Base-by-base conservation (phyloP, 441 rosid species). In the Melastoma candidum region DNA sequence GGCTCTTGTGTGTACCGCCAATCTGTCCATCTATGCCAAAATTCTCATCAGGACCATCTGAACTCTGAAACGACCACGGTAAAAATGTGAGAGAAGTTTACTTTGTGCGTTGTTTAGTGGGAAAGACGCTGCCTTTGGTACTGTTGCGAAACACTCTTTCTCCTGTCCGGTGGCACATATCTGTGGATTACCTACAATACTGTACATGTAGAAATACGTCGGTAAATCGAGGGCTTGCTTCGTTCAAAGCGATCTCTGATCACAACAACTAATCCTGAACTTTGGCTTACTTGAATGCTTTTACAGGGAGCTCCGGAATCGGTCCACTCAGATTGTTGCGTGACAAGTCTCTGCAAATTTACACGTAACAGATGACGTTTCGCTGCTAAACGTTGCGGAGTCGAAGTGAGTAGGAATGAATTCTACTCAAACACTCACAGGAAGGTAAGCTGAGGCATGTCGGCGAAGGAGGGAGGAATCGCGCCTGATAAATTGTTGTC, bases 321-420 rank as follows among this genome's bases (percentile, higher is more conserved):
- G 66, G 66, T 48, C 60, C 66, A 3, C 54, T 54, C 47, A 62
- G 26, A 49, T 55, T 62, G 58, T 62, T 62, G 49, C 48, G 29
- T 3, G 66, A 54, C 39, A 62, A 26, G 26, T 62, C 66, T 54
- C 66, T 62, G 32, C 22, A 54, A 32, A 12, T 52, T 36, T 45
- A 53, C 13, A 24, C 44, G n/a, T 17, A 13, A 24, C 43, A 47
- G 12, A 32, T 44, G n/a, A 11, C 24, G 12, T 1, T 3, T 12
- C 9, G 8, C 1, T 26, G 12, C 1, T 5, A 4, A 17, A 0
- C 29, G 22, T 29, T 52, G 43, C 56, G n/a, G 11, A 7, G 9
- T 11, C 13, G 11, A 44, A 26, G 11, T 12, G 22, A 45, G 27
- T 12, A 12, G 11, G 46, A 52, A 47, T 2, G 12, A 25, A 26